Evolutionary conservation across 495 filamentous ascomycete genomes (phyloP).

Genomic region (Trichoderma gamsii): DNA sequence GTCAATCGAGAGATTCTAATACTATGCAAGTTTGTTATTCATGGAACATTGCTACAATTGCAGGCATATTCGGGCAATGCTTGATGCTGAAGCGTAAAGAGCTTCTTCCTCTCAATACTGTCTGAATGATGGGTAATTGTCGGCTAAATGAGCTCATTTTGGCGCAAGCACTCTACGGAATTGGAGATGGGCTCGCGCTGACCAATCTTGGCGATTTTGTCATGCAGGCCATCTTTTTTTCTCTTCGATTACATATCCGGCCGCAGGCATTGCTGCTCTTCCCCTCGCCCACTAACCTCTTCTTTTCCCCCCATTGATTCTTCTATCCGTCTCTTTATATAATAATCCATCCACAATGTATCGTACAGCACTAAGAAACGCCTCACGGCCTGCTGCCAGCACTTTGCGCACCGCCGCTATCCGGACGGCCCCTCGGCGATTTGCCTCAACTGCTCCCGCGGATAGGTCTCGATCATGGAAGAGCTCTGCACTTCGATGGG

Average conservation of each 20-base stretch:
- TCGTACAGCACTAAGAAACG: constrained; percentile 42
- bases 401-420: neutral
- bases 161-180: constrained; percentile 2
- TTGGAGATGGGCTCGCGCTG: constrained; percentile 22
- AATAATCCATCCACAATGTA: constrained; percentile 45
- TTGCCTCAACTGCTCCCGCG: constrained; percentile 64
- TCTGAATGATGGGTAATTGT: neutral
- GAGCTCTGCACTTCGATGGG: constrained; percentile 64
- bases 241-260: constrained; percentile 7
- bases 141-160: neutral
- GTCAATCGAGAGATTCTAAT: no score
- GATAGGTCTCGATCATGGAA: constrained; percentile 74
- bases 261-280: constrained; percentile 13
- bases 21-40: no score
- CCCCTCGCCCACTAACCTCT: constrained; percentile 11
- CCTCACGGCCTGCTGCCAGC: constrained; percentile 10
- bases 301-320: constrained; percentile 19
- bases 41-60: no score
- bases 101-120: no score
- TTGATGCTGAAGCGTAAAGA: no score
- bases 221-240: constrained; percentile 9
- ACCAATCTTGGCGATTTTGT: constrained; percentile 20
- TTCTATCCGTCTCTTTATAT: constrained; percentile 13
- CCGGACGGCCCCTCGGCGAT: constrained; percentile 43
- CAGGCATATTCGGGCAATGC: no score